Conservation (phyloP, 192 early-diverging fungal genomes). For the Coemansia sp. region DNA sequence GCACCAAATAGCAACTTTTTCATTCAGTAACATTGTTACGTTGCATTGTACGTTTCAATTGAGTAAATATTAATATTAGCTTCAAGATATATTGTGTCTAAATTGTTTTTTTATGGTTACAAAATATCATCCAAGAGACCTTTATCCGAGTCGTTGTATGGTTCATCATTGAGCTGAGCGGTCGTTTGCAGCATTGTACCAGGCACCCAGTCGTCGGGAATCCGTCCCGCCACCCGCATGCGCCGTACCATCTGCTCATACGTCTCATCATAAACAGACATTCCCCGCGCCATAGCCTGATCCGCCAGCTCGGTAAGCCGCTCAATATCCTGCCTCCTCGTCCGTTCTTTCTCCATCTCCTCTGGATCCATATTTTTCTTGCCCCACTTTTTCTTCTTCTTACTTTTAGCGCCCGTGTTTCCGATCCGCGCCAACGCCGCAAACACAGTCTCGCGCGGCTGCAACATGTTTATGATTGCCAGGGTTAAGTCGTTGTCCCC, state of each 20-base stretch:
- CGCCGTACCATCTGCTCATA: slow-evolving; percentile 67
- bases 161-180: not conserved
- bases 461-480: slow-evolving; percentile 59
- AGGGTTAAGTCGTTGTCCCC: slow-evolving; percentile 56
- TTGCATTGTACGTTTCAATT: too few relatives aligned
- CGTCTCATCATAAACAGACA: slow-evolving; percentile 69
- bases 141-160: not conserved
- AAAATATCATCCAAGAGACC: slow-evolving; percentile 7
- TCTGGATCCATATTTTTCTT: slow-evolving; percentile 26
- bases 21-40: too few relatives aligned
- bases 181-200: slow-evolving; percentile 32
- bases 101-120: not conserved
- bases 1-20: too few relatives aligned
- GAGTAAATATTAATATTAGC: too few relatives aligned
- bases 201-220: slow-evolving; percentile 63
- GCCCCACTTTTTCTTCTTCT: slow-evolving; percentile 33
- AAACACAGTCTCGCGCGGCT: slow-evolving; percentile 61
- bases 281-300: slow-evolving; percentile 67
- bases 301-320: slow-evolving; percentile 67
- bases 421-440: slow-evolving; percentile 62
- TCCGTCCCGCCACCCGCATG: slow-evolving; percentile 59
- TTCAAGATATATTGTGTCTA: too few relatives aligned
- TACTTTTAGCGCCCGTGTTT: slow-evolving; percentile 8
- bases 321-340: slow-evolving; percentile 58
- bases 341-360: slow-evolving; percentile 44